These are phyloP conservation scores for Viola pubescens DNA, from an alignment of 441 rosid species.

Conservation along the genomic window DNA sequence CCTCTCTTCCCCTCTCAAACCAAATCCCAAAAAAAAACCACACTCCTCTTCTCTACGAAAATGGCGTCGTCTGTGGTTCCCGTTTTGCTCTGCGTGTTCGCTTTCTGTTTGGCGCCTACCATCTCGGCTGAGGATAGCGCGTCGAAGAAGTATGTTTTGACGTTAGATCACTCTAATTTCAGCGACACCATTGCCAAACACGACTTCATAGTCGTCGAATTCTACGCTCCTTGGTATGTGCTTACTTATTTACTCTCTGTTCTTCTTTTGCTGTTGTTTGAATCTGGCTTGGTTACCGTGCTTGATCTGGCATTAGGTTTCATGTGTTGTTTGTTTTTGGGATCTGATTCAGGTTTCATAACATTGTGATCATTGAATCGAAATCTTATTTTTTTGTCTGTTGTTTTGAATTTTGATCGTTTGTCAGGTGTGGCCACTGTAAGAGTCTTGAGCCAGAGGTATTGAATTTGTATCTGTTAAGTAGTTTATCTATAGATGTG, in stretches of 20 bases:
- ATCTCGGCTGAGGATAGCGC: conserved; percentile 38
- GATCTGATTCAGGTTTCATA: not conserved
- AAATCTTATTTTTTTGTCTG: not conserved
- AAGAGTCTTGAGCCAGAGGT: conserved; percentile 97
- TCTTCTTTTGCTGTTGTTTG: not conserved
- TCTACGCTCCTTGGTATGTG: conserved; percentile 89
- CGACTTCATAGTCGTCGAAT: conserved; percentile 86
- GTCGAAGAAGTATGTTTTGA: conserved; percentile 67
- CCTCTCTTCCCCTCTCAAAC: no score
- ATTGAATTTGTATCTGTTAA: not conserved
- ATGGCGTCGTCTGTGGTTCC: conserved; percentile 12
- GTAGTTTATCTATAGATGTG: no score
- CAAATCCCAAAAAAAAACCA: no score
- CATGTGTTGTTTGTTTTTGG: not conserved
- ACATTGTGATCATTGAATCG: not conserved
- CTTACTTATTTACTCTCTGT: not conserved
- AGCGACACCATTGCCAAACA: conserved; percentile 60
- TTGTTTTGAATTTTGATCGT: not conserved
- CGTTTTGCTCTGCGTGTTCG: conserved; percentile 29
- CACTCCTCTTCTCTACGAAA: no score
- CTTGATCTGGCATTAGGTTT: not conserved
- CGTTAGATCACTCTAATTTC: conserved; percentile 80
- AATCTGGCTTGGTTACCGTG: not conserved
- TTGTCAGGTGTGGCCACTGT: conserved; percentile 92
- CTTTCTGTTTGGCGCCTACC: conserved; percentile 29